phyloP scores from a whole-genome alignment of 2,329 filamentous ascomycete genomes.

The Dactylellina haptotyla region DNA sequence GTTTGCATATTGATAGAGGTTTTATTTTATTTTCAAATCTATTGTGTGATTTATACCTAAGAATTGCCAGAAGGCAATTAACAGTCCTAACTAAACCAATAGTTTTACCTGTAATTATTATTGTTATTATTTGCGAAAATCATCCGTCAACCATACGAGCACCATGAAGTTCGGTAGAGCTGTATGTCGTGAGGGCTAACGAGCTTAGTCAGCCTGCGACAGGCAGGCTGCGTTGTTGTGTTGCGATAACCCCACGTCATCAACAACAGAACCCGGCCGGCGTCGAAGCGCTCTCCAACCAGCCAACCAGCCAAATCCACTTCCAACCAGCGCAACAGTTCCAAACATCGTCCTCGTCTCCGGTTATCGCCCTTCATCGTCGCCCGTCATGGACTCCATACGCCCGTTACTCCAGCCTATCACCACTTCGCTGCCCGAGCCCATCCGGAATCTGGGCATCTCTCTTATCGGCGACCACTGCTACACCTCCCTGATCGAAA shows the following conservation, averaged over 20 bases:
- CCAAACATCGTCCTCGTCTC: background rate
- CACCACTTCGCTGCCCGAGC: slow-evolving; percentile 76
- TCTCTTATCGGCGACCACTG: slow-evolving; percentile 84
- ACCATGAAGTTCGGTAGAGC: no score
- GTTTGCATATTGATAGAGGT: no score
- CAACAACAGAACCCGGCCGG: slow-evolving; percentile 8
- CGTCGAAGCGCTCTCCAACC: background rate
- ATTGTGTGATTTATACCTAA: no score
- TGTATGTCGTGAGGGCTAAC: background rate
- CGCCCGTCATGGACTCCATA: slow-evolving; percentile 70
- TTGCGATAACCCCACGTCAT: slow-evolving; percentile 51
- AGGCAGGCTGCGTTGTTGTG: slow-evolving; percentile 33
- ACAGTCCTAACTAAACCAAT: no score
- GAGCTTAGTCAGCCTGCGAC: slow-evolving; percentile 31
- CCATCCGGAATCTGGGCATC: slow-evolving; percentile 77
- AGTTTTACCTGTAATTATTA: no score
- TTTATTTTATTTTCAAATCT: no score
- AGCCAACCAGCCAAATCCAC: background rate
- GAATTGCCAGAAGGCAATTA: no score
- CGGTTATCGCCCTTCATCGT: slow-evolving; percentile 2
- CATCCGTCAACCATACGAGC: no score
- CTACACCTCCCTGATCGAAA: slow-evolving; percentile 85
- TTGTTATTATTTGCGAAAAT: no score
- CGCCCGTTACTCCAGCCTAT: slow-evolving; percentile 72
- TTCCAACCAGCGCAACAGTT: background rate